A percentile compares a stretch with the other conserved stretches of the same genome.
Conservation (phyloP, 306 rosid species). For the Sindora glabra region DNA sequence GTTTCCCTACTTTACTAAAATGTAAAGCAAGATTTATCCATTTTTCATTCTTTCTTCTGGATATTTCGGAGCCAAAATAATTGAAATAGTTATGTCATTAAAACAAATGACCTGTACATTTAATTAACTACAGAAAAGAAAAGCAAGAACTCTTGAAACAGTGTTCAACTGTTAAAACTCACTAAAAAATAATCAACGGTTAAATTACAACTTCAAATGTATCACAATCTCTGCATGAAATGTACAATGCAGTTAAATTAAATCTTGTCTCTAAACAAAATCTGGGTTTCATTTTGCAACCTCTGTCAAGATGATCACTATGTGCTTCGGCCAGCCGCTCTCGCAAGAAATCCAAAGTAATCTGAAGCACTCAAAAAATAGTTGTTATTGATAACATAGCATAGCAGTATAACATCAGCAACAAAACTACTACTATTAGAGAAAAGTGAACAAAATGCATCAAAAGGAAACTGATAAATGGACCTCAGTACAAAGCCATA, state of each 20-base stretch:
- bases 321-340: conserved; percentile 65
- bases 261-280: conserved; percentile 60
- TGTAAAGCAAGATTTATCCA: too few relatives aligned
- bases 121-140: too few relatives aligned
- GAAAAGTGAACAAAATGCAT: neutral
- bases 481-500: neutral
- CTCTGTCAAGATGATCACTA: conserved; percentile 62
- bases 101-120: too few relatives aligned
- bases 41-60: too few relatives aligned
- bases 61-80: too few relatives aligned
- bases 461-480: neutral
- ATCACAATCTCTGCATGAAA: conserved; percentile 54
- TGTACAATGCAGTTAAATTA: conserved; percentile 66
- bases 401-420: neutral
- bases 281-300: conserved; percentile 58
- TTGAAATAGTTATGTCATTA: too few relatives aligned
- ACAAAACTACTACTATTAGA: too few relatives aligned
- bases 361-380: conserved; percentile 32
- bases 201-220: conserved; percentile 69
- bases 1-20: too few relatives aligned
- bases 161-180: neutral
- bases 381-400: neutral
- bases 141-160: neutral
- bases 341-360: conserved; percentile 53
- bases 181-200: neutral